Evolutionary conservation across 306 rosid species (phyloP).

Genomic region (Adenanthera pavonina): DNA sequence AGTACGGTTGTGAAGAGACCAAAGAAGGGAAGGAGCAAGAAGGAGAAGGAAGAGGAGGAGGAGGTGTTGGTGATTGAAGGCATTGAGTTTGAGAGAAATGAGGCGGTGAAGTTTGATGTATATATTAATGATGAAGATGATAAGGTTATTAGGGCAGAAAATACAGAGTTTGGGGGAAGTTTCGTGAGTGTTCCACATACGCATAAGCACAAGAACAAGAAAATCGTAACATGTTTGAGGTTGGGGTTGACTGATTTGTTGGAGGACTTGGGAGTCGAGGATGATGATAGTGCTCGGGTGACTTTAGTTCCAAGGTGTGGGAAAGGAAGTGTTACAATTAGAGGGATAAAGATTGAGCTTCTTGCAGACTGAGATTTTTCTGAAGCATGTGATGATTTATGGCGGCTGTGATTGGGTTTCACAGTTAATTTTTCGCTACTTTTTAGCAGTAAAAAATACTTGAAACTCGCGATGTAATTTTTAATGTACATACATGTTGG

Average conservation of each 20-base stretch:
- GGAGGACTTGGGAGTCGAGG: constrained; percentile 81
- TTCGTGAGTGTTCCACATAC: constrained; percentile 78
- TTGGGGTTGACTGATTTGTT: constrained; percentile 68
- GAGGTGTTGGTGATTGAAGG: constrained; percentile 63
- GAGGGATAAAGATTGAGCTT: constrained; percentile 59
- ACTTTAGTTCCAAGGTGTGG: constrained; percentile 79
- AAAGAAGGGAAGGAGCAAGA: constrained; percentile 50
- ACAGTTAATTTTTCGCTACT: too few species aligned
- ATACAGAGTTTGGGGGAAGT: constrained; percentile 85
- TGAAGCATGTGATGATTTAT: neutral
- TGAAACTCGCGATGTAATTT: neutral
- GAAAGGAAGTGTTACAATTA: constrained; percentile 49
- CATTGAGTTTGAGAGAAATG: constrained; percentile 61
- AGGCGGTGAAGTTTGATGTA: constrained; percentile 70
- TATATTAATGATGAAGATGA: constrained; percentile 79
- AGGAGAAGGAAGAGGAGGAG: constrained; percentile 57
- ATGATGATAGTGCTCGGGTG: constrained; percentile 67
- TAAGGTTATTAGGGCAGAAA: constrained; percentile 38
- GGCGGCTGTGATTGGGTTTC: neutral
- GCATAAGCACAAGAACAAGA: constrained; percentile 50
- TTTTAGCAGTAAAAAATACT: neutral
- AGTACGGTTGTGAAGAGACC: constrained; percentile 64
- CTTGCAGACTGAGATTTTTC: neutral
- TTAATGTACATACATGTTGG: neutral
- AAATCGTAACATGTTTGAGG: constrained; percentile 47